Percentiles rank a stretch among this genome's conserved stretches.
These are phyloP conservation scores for Wickerhamomyces xylosicus DNA, from an alignment of 805 yeast species.

Conservation along the genomic window DNA sequence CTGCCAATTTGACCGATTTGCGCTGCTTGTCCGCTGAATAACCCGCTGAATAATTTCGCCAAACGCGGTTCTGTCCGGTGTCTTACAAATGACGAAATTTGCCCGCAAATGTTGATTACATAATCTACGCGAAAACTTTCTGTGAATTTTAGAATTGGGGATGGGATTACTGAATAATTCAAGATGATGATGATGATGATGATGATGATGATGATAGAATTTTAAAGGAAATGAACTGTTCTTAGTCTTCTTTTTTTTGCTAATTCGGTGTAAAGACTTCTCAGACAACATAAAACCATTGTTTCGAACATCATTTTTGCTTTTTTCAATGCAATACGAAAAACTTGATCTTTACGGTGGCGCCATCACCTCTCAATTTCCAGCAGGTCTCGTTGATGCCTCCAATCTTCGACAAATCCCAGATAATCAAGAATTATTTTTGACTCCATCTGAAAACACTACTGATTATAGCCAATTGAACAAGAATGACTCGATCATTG, in stretches of 20 bases:
- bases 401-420: slow-evolving; percentile 76
- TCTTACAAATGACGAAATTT: too few relatives aligned
- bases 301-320: background rate
- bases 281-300: background rate
- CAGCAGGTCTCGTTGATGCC: slow-evolving; percentile 61
- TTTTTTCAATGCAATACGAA: background rate
- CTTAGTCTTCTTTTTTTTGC: background rate
- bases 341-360: slow-evolving; percentile 66
- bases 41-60: too few relatives aligned
- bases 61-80: too few relatives aligned
- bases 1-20: background rate
- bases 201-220: too few relatives aligned
- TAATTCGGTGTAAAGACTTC: too few relatives aligned
- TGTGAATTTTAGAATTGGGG: too few relatives aligned
- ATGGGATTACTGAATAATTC: too few relatives aligned
- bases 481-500: slow-evolving; percentile 45
- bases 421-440: slow-evolving; percentile 88
- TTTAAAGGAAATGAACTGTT: too few relatives aligned
- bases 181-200: too few relatives aligned
- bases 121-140: too few relatives aligned
- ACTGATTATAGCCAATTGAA: slow-evolving; percentile 24
- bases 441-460: slow-evolving; percentile 28
- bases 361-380: slow-evolving; percentile 52
- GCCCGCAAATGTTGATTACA: too few relatives aligned
- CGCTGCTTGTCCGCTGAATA: too few relatives aligned